Evolutionary conservation across 2,329 filamentous ascomycete species (phyloP).

Genomic region (Xylariaceae sp.): DNA sequence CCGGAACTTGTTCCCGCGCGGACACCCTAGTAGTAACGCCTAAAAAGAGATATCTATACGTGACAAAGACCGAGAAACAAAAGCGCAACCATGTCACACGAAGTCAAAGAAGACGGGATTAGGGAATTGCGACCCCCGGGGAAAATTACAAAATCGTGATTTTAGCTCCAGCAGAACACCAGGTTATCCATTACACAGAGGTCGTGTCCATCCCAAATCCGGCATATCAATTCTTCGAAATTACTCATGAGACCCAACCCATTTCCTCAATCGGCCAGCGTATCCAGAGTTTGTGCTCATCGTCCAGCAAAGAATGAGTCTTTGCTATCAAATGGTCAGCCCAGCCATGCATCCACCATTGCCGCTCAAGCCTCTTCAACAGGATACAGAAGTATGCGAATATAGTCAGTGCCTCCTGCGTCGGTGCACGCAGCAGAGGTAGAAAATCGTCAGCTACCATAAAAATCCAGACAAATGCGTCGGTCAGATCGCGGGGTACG

Average conservation of each 20-base stretch:
- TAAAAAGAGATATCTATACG: no score
- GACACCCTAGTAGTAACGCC: no score
- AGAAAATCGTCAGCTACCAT: constrained; percentile 22
- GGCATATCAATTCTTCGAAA: no score
- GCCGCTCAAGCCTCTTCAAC: constrained; percentile 6
- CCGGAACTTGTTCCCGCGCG: no score
- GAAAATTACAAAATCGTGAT: no score
- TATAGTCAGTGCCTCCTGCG: constrained; percentile 28
- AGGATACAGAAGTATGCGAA: constrained; percentile 18
- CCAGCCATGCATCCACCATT: constrained; percentile 18
- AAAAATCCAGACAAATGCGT: constrained; percentile 30
- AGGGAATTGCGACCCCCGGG: no score
- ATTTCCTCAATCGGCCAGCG: constrained; percentile 16
- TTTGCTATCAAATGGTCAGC: constrained; percentile 11
- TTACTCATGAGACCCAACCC: constrained; percentile 16
- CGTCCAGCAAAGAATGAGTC: constrained; percentile 11
- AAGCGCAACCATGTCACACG: no score
- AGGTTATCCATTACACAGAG: no score
- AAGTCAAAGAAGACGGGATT: no score
- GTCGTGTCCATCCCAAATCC: no score
- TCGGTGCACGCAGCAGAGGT: constrained; percentile 16
- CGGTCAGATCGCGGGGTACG: constrained; percentile 10
- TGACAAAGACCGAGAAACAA: no score
- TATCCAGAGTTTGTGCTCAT: constrained; percentile 13
- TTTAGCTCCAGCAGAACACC: no score